phyloP scores from a whole-genome alignment of 176 grass and related monocot species.

The Juncus effusus region DNA sequence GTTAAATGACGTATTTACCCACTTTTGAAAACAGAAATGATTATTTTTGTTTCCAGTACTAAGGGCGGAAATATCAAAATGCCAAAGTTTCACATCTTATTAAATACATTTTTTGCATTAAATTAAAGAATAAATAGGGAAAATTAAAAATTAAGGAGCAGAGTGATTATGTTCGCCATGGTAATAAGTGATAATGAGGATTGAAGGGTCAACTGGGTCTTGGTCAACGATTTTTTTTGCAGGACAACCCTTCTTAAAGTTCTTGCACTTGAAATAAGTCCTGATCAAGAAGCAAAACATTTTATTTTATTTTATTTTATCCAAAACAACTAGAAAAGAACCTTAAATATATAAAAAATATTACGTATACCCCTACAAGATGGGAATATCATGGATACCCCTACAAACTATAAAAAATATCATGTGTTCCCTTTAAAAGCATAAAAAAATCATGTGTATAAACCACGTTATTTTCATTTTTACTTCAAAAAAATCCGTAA shows the following conservation, averaged over 20 bases:
- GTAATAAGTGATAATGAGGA: background rate
- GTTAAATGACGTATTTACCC: no score
- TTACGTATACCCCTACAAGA: background rate
- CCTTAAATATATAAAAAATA: background rate
- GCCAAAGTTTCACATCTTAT: no score
- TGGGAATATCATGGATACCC: background rate
- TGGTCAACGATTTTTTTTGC: conserved; percentile 5
- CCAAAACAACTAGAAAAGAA: background rate
- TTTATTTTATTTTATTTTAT: background rate
- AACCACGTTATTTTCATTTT: background rate
- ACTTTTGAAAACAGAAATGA: no score
- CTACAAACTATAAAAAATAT: background rate
- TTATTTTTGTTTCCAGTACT: no score
- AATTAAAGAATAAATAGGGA: no score
- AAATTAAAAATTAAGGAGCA: no score
- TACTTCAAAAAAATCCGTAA: no score
- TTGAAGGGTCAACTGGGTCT: background rate
- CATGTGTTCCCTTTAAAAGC: background rate
- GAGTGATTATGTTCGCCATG: no score
- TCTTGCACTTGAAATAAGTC: conserved; percentile 6
- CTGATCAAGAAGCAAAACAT: background rate
- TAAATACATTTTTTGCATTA: no score
- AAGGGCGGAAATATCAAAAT: no score
- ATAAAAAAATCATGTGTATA: background rate
- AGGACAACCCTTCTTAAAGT: background rate